Percentiles rank a stretch among this genome's conserved stretches.
phyloP scores from a whole-genome alignment of 2,329 filamentous ascomycete genomes.

The Zymoseptoria tritici region DNA sequence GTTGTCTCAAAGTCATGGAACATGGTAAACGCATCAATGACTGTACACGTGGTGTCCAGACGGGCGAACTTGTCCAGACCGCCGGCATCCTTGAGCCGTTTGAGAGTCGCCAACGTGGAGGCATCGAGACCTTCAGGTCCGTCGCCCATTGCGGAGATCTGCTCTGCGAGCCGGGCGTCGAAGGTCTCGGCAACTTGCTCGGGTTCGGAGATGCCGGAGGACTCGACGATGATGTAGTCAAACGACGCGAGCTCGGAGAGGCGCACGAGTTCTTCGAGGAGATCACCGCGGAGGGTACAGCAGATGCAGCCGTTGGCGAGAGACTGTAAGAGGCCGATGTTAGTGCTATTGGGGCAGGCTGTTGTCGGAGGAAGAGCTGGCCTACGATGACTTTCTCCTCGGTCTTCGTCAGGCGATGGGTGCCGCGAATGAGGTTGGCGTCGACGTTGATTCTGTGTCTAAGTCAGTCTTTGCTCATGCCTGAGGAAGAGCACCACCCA shows the following conservation, averaged over 20 bases:
- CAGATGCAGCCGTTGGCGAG: slow-evolving; percentile 58
- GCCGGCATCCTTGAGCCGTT: slow-evolving; percentile 42
- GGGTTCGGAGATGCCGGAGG: slow-evolving; percentile 63
- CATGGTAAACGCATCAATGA: slow-evolving; percentile 67
- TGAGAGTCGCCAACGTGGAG: slow-evolving; percentile 19
- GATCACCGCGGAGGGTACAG: slow-evolving; percentile 64
- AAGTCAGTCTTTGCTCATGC: neutral
- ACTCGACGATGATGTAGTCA: slow-evolving; percentile 67
- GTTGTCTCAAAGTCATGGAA: slow-evolving; percentile 64
- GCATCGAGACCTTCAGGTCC: slow-evolving; percentile 15
- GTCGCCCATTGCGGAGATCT: slow-evolving; percentile 27
- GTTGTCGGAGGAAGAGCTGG: neutral
- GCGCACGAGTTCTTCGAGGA: slow-evolving; percentile 61
- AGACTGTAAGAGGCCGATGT: neutral
- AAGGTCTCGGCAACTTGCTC: slow-evolving; percentile 71
- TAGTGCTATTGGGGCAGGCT: neutral
- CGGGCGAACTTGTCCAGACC: slow-evolving; percentile 59
- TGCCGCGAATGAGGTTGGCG: slow-evolving; percentile 26
- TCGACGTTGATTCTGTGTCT: slow-evolving; percentile 25
- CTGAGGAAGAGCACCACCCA: slow-evolving; percentile 5
- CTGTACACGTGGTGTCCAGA: slow-evolving; percentile 64
- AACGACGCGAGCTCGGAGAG: slow-evolving; percentile 56
- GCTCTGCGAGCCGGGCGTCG: slow-evolving; percentile 45
- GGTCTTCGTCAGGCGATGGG: slow-evolving; percentile 25
- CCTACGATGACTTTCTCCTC: slow-evolving; percentile 27